Base-by-base conservation (phyloP, 495 filamentous ascomycete species). In the Pseudoneurospora amorphoporcata region DNA sequence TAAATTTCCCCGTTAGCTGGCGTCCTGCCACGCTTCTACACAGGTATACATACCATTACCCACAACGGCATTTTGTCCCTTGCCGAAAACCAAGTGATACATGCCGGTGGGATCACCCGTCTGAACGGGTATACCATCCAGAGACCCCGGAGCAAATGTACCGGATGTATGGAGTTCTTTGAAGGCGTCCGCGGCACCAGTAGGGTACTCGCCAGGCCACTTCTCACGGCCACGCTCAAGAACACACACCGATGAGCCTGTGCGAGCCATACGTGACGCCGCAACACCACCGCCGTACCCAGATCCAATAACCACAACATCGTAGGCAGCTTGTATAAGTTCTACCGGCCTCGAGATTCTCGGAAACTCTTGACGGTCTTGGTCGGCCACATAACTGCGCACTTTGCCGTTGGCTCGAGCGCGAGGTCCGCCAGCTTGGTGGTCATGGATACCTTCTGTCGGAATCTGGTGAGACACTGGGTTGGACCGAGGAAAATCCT, bases 281-380 rank as follows among this genome's bases (percentile, higher is more conserved):
- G 90, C 88, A 17, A 91, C 88, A 17, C 86, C 88, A 70, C 89
- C 90, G 16, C 89, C 89, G 79, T 91, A 91, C 2, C 90, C 90
- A 19, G 88, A 90, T 0, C 90, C 89, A 68, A 91, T 86, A 16
- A 92, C 87, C 35, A 92, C 86, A 32, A 87, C 86, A 76, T 92
- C 89, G 70, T 91, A 91, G n/a, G 81, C 76, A 45, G 81, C 77
- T 39, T 87, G 81, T 75, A 91, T 85, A 17, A 86, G 83, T 72
- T 88, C 82, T 23, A 90, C 84, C 0, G 89, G 85, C 71, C 83
- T 85, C 69, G 85, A 86, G 35, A 91, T 83, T 2, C 84, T 83
- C 1, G 89, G 88, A 73, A 83, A 88, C 58, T 71, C 39, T 53
- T 77, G 70, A 17, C 73, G 76, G 17, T 78, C 77, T 14, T 76